Evolutionary conservation across 208 protist genomes (phyloP), one percentile per base, ranked within the genome.

Genomic region (Borovskyia barvae): DNA sequence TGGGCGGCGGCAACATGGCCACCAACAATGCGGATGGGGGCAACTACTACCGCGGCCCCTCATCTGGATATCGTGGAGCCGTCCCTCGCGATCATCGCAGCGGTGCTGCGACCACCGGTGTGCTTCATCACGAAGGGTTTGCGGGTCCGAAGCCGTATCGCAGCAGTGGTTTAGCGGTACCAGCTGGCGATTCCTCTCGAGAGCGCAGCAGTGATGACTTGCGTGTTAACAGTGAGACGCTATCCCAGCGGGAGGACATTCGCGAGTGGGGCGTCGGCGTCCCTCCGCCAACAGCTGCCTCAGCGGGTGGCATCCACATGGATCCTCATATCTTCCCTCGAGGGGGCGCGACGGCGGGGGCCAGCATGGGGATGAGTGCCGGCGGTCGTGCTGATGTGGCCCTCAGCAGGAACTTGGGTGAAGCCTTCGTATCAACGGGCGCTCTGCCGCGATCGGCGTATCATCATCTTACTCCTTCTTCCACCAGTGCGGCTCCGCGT

Each of bases 161-260:
- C 17, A 70, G 64, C 48, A 57, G 24, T 33, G 53, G 54, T 2
- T 14, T 57, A 7, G 14, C 64, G 4, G 14, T 29, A 36, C 42
- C 46, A 14, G 11, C 32, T 48, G 37, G 30, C 37, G 63, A 62
- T 25, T 15, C 19, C 22, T 30, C n/a, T 3, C 39, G 46, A 5
- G 63, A 69, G 52, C 63, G 53, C 46, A 61, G 63, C 46, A 43
- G 48, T 48, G 64, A 70, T 6, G 54, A 62, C 28, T 20, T 41
- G 32, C 54, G 64, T 9, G 40, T 29, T 11, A 45, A 19, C 25
- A 52, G 48, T 40, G 64, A 70, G 17, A n/a, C 43, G 3, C 48
- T 52, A 28, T 56, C 48, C 15, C 54, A 62, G 28, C 53, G 64
- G 0, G 64, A 70, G 37, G 64, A 70, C 47, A 57, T 46, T 20